Percentiles rank a stretch among this genome's conserved stretches.
Conservation (phyloP, 2,329 filamentous ascomycete genomes). For the Exophiala alcalophila region DNA sequence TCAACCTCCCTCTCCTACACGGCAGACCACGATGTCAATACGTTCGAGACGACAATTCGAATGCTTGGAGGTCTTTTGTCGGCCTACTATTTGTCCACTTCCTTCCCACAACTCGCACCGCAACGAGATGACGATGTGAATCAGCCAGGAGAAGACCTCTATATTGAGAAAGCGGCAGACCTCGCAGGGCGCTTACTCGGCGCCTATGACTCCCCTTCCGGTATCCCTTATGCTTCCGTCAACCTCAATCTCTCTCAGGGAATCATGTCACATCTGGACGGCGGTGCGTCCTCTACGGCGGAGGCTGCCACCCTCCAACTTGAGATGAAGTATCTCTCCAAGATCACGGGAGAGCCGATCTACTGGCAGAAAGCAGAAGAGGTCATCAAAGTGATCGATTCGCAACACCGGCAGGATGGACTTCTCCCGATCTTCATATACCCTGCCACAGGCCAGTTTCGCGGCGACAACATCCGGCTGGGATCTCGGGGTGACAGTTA, state of each 20-base stretch:
- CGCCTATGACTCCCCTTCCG: slow-evolving; percentile 83
- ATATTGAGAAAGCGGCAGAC: slow-evolving; percentile 92
- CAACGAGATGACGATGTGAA: slow-evolving; percentile 69
- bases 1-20: slow-evolving; percentile 77
- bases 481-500: slow-evolving; percentile 96
- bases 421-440: slow-evolving; percentile 90
- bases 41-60: slow-evolving; percentile 95
- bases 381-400: slow-evolving; percentile 86
- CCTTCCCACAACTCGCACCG: slow-evolving; percentile 75
- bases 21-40: slow-evolving; percentile 84
- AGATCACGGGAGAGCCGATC: slow-evolving; percentile 84
- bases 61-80: slow-evolving; percentile 93
- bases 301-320: slow-evolving; percentile 90
- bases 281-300: slow-evolving; percentile 86
- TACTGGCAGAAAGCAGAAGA: slow-evolving; percentile 93
- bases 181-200: slow-evolving; percentile 81
- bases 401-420: slow-evolving; percentile 73
- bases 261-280: slow-evolving; percentile 76
- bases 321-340: slow-evolving; percentile 95
- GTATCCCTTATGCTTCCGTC: slow-evolving; percentile 85
- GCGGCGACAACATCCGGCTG: slow-evolving; percentile 79
- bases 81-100: slow-evolving; percentile 88
- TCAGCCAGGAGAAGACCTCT: slow-evolving; percentile 78
- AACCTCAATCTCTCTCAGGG: slow-evolving; percentile 76
- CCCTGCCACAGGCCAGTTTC: slow-evolving; percentile 73